Evolutionary conservation across 768 basidiomycete genomes (phyloP).

Genomic region (Polyporus arcularius): DNA sequence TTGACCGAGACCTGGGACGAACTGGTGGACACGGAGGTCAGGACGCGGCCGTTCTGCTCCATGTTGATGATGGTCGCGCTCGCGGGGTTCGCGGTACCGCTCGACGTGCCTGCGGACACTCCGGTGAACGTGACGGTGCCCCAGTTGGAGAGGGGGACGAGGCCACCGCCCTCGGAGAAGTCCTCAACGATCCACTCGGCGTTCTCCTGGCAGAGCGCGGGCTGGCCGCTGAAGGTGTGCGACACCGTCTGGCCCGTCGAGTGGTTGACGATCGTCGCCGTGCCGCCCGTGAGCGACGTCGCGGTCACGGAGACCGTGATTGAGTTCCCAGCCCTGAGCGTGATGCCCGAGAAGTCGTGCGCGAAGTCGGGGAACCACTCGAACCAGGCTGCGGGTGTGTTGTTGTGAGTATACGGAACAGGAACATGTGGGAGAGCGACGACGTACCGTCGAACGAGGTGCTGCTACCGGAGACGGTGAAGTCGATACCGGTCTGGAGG

Average conservation of each 20-base stretch:
- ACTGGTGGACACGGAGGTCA: conserved; percentile 32
- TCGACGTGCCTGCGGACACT: conserved; percentile 29
- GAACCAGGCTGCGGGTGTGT: conserved; percentile 29
- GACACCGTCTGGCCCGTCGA: conserved; percentile 31
- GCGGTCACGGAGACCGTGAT: conserved; percentile 34
- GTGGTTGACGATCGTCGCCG: conserved; percentile 31
- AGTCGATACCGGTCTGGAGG: conserved; percentile 39
- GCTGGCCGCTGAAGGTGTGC: conserved; percentile 31
- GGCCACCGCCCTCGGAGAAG: conserved; percentile 24
- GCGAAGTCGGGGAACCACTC: conserved; percentile 38
- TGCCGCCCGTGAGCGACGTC: conserved; percentile 27
- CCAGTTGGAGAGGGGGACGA: conserved; percentile 41
- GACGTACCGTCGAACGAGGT: conserved; percentile 34
- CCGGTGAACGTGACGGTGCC: conserved; percentile 39
- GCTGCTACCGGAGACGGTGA: conserved; percentile 26
- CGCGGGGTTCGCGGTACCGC: conserved; percentile 27
- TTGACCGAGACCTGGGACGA: conserved; percentile 27
- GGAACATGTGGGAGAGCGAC: background rate
- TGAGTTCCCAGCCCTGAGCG: conserved; percentile 30
- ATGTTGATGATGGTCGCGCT: conserved; percentile 39
- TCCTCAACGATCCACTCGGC: conserved; percentile 44
- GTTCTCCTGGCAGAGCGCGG: conserved; percentile 35
- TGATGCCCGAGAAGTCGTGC: conserved; percentile 35
- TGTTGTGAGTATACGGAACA: background rate
- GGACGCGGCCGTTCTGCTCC: conserved; percentile 33